Conservation (phyloP, 345 rosid species). For the Eucalyptus fibrosa region DNA sequence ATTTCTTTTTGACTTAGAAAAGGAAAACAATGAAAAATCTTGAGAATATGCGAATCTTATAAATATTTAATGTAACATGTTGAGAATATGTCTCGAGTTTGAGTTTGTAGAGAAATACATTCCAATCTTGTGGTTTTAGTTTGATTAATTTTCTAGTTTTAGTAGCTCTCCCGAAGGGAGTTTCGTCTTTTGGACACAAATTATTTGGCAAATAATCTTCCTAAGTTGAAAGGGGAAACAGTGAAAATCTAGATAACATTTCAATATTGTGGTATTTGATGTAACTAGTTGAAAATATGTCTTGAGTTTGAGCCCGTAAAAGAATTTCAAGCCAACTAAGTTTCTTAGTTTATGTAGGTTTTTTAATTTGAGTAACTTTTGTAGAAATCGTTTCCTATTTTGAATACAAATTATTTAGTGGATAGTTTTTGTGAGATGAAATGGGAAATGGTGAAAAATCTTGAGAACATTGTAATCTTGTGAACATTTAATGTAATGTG, state of each 20-base stretch:
- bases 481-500: neutral
- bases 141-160: neutral
- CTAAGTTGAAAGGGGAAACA: neutral
- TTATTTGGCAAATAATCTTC: neutral
- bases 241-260: neutral
- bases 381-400: neutral
- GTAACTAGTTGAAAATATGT: rapidly evolving
- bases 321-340: neutral
- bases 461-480: neutral
- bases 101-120: rapidly evolving
- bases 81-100: neutral
- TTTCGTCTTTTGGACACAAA: neutral
- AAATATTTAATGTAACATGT: neutral
- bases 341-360: neutral
- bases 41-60: neutral
- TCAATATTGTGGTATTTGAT: neutral
- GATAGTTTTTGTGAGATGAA: neutral
- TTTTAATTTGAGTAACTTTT: neutral
- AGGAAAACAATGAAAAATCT: neutral
- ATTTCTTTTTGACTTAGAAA: neutral
- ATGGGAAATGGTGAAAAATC: neutral
- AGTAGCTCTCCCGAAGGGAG: neutral
- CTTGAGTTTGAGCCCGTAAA: neutral
- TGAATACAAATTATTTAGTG: neutral
- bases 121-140: neutral